phyloP scores from a whole-genome alignment of 371 early-diverging fungal species.

The Paraphysoderma sedebokerense region DNA sequence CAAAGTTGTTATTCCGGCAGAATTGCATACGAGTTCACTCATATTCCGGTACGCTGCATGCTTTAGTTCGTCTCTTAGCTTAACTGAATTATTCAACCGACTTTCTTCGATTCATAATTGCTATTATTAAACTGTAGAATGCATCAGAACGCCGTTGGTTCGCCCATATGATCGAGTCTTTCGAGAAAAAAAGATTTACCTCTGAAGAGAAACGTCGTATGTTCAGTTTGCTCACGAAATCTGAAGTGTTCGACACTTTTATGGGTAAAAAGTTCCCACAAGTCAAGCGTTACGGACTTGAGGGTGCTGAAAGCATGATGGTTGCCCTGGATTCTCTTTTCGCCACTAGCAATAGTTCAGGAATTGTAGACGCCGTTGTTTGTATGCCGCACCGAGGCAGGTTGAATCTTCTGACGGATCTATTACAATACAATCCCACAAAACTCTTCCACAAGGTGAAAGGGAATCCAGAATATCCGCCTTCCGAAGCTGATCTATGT shows the following conservation, averaged over 20 bases:
- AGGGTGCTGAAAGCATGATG: conserved; percentile 95
- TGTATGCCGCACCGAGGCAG: conserved; percentile 97
- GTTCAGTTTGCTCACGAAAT: neutral
- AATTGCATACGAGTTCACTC: conserved; percentile 86
- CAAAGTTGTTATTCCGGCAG: conserved; percentile 59
- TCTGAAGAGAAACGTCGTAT: conserved; percentile 50
- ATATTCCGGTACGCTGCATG: conserved; percentile 45
- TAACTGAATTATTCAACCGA: neutral
- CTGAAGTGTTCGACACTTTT: conserved; percentile 76
- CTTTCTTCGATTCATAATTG: neutral
- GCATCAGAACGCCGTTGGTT: conserved; percentile 78
- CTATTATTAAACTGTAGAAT: conserved; percentile 22
- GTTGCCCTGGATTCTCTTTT: conserved; percentile 76
- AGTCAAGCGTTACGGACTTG: conserved; percentile 88
- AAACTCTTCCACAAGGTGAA: conserved; percentile 81
- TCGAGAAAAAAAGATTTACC: conserved; percentile 28
- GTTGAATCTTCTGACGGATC: conserved; percentile 72
- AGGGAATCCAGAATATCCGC: conserved; percentile 73
- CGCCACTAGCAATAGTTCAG: conserved; percentile 37
- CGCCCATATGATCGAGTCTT: conserved; percentile 65
- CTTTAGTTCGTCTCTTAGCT: neutral
- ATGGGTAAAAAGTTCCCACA: conserved; percentile 88
- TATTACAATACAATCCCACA: conserved; percentile 57
- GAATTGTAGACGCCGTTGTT: conserved; percentile 56
- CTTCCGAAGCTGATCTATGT: conserved; percentile 25